These are phyloP conservation scores for Coemansia sp. DNA, from an alignment of 192 early-diverging fungal species.

Conservation along the genomic window DNA sequence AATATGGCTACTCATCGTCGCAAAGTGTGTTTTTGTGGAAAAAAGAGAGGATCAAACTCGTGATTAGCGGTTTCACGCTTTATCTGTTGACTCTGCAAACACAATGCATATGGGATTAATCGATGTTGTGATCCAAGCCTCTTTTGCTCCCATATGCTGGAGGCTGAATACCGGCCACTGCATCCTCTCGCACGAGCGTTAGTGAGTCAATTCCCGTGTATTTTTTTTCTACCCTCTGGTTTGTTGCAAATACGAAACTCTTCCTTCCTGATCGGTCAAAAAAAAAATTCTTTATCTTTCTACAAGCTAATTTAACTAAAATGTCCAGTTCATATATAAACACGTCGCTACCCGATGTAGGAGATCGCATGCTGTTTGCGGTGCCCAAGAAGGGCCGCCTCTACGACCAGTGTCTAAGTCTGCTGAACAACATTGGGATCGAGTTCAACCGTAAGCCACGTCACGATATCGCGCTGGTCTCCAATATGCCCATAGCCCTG, in stretches of 20 bases:
- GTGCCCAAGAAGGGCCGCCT: slow-evolving; percentile 98
- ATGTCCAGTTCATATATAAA: slow-evolving; percentile 31
- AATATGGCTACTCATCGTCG: slow-evolving; percentile 47
- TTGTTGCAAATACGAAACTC: too few species aligned
- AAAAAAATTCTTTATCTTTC: slow-evolving; percentile 2
- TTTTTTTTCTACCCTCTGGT: too few species aligned
- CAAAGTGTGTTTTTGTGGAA: neutral
- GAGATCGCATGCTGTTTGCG: slow-evolving; percentile 84
- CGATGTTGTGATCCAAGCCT: too few species aligned
- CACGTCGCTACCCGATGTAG: slow-evolving; percentile 40
- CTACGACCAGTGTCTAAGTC: slow-evolving; percentile 78
- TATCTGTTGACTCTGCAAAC: too few species aligned
- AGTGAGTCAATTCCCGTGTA: too few species aligned
- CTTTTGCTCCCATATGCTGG: too few species aligned
- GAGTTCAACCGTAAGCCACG: slow-evolving; percentile 92
- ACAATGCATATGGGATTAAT: too few species aligned
- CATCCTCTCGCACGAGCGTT: too few species aligned
- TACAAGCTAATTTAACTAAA: slow-evolving; percentile 1
- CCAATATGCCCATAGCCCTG: slow-evolving; percentile 89
- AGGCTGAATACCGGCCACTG: too few species aligned
- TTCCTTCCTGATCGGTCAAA: neutral
- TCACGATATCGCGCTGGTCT: slow-evolving; percentile 94
- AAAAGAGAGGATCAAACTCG: too few species aligned
- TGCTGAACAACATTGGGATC: slow-evolving; percentile 90
- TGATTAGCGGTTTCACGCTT: too few species aligned